Evolutionary conservation across 345 rosid species (phyloP), one percentile per base, ranked within the genome.

Genomic region (Murraya paniculata): DNA sequence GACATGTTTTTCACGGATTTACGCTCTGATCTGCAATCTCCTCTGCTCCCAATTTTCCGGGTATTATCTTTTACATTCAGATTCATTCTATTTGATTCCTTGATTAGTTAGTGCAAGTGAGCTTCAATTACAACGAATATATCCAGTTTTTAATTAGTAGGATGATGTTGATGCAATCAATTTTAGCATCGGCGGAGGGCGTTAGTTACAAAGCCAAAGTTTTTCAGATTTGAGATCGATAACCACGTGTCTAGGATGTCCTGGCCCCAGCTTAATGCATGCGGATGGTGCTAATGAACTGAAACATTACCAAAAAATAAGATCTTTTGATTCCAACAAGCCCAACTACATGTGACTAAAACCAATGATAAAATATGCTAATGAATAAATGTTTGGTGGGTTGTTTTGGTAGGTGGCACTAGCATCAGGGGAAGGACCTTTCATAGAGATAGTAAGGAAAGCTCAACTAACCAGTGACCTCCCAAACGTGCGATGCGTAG

Each of bases 11-110:
- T 94, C 36, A 62, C 7, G 9, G 91, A 94, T 82, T 81, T 95
- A 11, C 81, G 95, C 28, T 85, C 73, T 58, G 97, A 92, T 92
- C 84, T 92, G 57, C 80, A 82, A 30, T 70, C 77, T 28, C 95
- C 97, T 50, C 68, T 74, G 61, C 97, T 96, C 28, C 97, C 99
- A 38, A 91, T 91, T 25, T 65, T 90, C 66, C 95, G 84, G 95
- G 98, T 85, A 36, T 61, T 36, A 9, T 7, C 16, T 18, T 69
- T 39, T 57, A 4, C 64, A 8, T 39, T 25, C 13, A 0, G n/a
- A 38, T 73, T 30, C 13, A 35, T 36, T 72, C 38, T 9, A 55
- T 45, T 68, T 39, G 22, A 25, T 68, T 68, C 6, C 56, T 2
- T 16, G 50, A 41, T 41, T 41, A 11, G 16, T 41, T 45, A 45